Evolutionary conservation across 495 filamentous ascomycete genomes (phyloP).

Genomic region (Friedmanniomyces endolithicus): DNA sequence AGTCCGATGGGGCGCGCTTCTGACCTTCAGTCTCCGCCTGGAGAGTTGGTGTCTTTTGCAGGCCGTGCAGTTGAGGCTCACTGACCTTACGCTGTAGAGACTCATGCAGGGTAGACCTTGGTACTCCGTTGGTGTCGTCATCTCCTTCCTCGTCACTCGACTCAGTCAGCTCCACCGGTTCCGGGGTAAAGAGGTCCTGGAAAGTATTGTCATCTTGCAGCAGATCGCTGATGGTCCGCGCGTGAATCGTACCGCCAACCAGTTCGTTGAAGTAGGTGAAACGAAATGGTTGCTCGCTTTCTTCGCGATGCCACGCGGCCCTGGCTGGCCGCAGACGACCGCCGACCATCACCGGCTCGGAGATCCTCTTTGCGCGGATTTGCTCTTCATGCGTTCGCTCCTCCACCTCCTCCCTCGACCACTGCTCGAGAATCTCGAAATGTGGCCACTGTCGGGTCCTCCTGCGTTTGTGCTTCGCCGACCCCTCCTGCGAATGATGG

Average conservation of each 20-base stretch:
- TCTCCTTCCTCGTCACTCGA: conserved; percentile 29
- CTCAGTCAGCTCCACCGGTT: conserved; percentile 51
- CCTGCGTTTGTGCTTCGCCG: conserved; percentile 39
- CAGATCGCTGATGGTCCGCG: conserved; percentile 84
- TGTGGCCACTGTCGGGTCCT: conserved; percentile 53
- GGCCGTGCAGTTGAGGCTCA: background rate
- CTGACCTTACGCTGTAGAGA: background rate
- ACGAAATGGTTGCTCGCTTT: conserved; percentile 83
- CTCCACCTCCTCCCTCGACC: conserved; percentile 84
- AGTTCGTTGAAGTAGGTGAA: conserved; percentile 99
- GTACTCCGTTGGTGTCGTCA: conserved; percentile 1
- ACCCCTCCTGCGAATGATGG: conserved; percentile 28
- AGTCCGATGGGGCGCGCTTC: conserved; percentile 5
- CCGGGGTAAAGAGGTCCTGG: conserved; percentile 69
- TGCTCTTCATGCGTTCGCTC: conserved; percentile 59
- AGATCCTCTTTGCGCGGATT: conserved; percentile 80
- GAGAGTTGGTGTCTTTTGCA: background rate
- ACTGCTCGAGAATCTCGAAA: conserved; percentile 70
- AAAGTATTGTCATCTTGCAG: conserved; percentile 75
- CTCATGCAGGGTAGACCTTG: background rate
- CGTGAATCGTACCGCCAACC: conserved; percentile 85
- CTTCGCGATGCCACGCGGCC: conserved; percentile 66
- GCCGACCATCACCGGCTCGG: conserved; percentile 80
- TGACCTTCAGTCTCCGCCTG: background rate
- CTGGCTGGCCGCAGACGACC: conserved; percentile 76